phyloP scores from a whole-genome alignment of 2,329 filamentous ascomycete genomes.

The Apiospora marii region DNA sequence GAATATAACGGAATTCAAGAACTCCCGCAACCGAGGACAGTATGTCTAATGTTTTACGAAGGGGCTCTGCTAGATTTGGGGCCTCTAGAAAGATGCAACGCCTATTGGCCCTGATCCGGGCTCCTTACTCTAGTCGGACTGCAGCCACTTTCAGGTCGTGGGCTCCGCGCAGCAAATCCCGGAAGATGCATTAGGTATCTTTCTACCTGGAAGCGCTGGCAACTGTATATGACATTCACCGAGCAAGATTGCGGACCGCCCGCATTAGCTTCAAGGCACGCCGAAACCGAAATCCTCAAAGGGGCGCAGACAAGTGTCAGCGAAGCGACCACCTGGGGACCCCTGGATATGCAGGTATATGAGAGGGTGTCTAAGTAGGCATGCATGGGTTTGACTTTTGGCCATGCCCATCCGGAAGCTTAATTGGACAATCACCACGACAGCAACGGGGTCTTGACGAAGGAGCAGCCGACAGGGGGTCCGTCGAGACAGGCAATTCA shows the following conservation, averaged over 20 bases:
- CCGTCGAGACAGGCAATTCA: neutral
- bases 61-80: neutral
- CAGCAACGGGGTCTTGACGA: neutral
- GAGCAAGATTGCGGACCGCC: constrained; percentile 4
- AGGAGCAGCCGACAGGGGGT: neutral
- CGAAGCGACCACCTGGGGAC: neutral
- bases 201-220: neutral
- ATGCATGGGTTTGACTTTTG: constrained; percentile 12
- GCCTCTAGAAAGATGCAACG: neutral
- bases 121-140: neutral
- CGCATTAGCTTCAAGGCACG: constrained; percentile 6
- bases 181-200: constrained; percentile 8
- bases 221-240: neutral
- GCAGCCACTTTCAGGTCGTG: neutral
- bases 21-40: too few relatives aligned
- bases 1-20: neutral
- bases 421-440: constrained; percentile 8
- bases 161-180: neutral
- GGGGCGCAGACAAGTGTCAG: constrained; percentile 17
- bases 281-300: neutral
- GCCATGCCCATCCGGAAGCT: neutral
- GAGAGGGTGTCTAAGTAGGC: neutral
- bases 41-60: neutral
- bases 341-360: neutral
- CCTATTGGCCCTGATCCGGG: neutral